Percentiles rank a stretch among this genome's conserved stretches.
Conservation (phyloP, 345 rosid species). For the Hirschfeldia incana region DNA sequence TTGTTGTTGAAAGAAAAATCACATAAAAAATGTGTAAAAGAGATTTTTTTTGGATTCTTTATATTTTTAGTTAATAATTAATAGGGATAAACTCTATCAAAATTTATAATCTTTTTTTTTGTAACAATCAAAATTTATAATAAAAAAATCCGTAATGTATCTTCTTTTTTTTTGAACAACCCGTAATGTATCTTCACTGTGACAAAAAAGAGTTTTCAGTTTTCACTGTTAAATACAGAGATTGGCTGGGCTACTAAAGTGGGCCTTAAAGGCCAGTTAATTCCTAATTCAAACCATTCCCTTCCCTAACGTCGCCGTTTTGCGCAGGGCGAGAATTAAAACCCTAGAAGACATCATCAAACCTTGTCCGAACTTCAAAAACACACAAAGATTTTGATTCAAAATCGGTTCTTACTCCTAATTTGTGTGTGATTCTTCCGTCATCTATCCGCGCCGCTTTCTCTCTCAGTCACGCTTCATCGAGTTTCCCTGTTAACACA, state of each 20-base stretch:
- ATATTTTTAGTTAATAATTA: neutral
- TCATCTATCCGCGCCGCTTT: slow-evolving; percentile 9
- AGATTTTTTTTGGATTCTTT: neutral
- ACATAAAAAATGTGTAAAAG: neutral
- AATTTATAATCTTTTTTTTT: neutral
- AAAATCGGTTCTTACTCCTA: neutral
- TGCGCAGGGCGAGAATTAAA: neutral
- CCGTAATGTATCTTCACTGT: too few species aligned
- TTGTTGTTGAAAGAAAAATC: neutral
- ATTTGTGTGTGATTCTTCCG: neutral
- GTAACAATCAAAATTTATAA: neutral
- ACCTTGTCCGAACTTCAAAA: neutral
- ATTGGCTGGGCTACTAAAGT: neutral
- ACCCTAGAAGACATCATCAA: slow-evolving; percentile 10
- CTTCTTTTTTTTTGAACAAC: too few species aligned
- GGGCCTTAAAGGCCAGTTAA: neutral
- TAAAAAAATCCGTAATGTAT: too few species aligned
- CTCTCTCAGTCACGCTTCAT: neutral
- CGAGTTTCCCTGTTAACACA: neutral
- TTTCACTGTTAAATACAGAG: neutral
- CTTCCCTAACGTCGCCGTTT: neutral
- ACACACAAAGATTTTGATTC: neutral
- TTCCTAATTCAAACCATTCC: neutral
- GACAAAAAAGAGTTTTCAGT: too few species aligned
- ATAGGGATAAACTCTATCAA: neutral